Percentiles rank a stretch among this genome's conserved stretches.
Evolutionary conservation across 2,329 filamentous ascomycete species (phyloP).

Genomic region (Stenocarpella maydis): DNA sequence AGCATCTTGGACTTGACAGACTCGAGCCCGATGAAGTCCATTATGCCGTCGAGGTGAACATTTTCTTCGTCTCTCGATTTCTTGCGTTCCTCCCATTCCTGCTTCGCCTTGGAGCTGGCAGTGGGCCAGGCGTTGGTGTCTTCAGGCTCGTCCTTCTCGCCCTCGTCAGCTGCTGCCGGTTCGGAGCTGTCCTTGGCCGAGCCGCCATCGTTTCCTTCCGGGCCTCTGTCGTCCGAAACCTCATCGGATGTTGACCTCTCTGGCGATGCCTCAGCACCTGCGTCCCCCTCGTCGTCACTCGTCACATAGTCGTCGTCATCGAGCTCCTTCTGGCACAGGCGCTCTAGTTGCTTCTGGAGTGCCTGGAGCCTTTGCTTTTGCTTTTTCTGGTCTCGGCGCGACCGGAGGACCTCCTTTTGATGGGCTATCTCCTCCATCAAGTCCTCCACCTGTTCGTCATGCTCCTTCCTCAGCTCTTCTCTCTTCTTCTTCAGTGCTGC

Average conservation of each 20-base stretch:
- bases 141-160: background rate
- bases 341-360: constrained; percentile 22
- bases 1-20: constrained; percentile 25
- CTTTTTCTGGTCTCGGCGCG: constrained; percentile 24
- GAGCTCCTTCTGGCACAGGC: constrained; percentile 16
- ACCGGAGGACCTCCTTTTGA: constrained; percentile 22
- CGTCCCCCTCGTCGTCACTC: constrained; percentile 3
- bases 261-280: background rate
- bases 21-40: constrained; percentile 25
- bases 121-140: constrained; percentile 20
- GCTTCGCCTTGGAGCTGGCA: constrained; percentile 13
- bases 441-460: constrained; percentile 11
- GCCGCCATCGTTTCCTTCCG: background rate
- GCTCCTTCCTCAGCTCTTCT: constrained; percentile 8
- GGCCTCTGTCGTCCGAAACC: background rate
- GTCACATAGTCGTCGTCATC: constrained; percentile 20
- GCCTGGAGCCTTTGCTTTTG: constrained; percentile 11
- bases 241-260: background rate
- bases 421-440: constrained; percentile 14
- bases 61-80: constrained; percentile 6
- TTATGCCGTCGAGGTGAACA: constrained; percentile 1
- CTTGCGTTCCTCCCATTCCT: constrained; percentile 21
- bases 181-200: background rate
- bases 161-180: background rate
- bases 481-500: constrained; percentile 15